These are phyloP conservation scores for Calcarisporium arbuscula DNA, from an alignment of 2,329 filamentous ascomycete genomes.

Conservation along the genomic window DNA sequence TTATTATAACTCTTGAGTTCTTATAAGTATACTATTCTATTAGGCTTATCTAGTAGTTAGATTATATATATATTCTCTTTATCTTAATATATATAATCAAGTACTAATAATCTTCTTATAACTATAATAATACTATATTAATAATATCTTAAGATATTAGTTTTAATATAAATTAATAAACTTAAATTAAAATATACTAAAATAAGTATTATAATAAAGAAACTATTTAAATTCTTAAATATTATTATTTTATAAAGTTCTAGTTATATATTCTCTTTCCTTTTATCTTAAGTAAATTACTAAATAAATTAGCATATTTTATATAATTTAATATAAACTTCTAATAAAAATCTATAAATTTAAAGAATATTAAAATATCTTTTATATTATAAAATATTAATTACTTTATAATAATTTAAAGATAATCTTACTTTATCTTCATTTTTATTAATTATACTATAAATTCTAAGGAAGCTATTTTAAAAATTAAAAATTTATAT, in stretches of 20 bases:
- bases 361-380: neutral
- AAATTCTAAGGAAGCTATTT: neutral
- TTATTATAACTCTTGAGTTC: too few species aligned
- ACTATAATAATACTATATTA: too few species aligned
- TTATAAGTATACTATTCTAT: too few species aligned
- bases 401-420: too few species aligned
- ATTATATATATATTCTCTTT: too few species aligned
- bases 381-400: too few species aligned
- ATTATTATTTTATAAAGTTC: neutral
- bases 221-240: neutral
- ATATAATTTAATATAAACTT: neutral
- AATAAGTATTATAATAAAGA: neutral
- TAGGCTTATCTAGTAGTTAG: too few species aligned
- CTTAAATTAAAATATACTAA: neutral
- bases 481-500: neutral
- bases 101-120: too few species aligned
- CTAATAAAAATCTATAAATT: neutral
- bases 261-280: neutral
- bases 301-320: neutral
- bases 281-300: neutral
- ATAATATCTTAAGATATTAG: neutral
- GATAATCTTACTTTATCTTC: neutral
- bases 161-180: neutral
- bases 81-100: too few species aligned
- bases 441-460: neutral